phyloP scores from a whole-genome alignment of 257 asterid genomes.

The Mentha longifolia region DNA sequence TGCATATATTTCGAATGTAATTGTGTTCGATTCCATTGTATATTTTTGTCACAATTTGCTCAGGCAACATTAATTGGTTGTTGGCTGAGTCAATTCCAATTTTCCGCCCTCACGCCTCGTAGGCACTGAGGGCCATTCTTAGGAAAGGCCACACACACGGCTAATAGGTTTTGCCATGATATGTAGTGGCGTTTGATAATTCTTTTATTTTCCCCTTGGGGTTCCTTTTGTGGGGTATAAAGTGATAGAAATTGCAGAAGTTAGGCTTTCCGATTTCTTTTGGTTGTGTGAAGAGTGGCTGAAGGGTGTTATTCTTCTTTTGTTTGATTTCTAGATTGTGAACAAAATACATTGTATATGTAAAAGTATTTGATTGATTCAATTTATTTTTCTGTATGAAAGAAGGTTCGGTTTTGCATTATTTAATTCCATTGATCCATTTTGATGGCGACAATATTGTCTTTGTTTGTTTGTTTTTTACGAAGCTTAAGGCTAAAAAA shows the following conservation, averaged over 20 bases:
- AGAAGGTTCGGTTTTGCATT: neutral
- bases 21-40: constrained; percentile 46
- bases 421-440: neutral
- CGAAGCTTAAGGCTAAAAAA: too few species aligned
- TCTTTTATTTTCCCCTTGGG: constrained; percentile 33
- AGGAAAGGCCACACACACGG: constrained; percentile 43
- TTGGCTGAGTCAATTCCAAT: constrained; percentile 57
- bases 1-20: constrained; percentile 44
- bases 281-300: constrained; percentile 39
- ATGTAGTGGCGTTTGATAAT: constrained; percentile 35
- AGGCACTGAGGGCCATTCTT: constrained; percentile 46
- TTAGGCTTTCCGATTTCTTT: constrained; percentile 33
- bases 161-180: constrained; percentile 46
- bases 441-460: too few species aligned
- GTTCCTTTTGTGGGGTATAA: constrained; percentile 51
- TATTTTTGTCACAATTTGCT: constrained; percentile 42
- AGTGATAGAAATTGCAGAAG: constrained; percentile 39
- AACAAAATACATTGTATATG: constrained; percentile 25
- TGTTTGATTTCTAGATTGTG: constrained; percentile 27
- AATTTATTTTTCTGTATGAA: constrained; percentile 22
- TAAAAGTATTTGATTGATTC: constrained; percentile 25
- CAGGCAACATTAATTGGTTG: constrained; percentile 48
- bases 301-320: constrained; percentile 30
- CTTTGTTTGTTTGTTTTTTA: too few species aligned
- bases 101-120: constrained; percentile 50